Percentiles rank a stretch among this genome's conserved stretches.
Evolutionary conservation across 352 stramenopile genomes (phyloP).

Genomic region (Phytophthora capsici): DNA sequence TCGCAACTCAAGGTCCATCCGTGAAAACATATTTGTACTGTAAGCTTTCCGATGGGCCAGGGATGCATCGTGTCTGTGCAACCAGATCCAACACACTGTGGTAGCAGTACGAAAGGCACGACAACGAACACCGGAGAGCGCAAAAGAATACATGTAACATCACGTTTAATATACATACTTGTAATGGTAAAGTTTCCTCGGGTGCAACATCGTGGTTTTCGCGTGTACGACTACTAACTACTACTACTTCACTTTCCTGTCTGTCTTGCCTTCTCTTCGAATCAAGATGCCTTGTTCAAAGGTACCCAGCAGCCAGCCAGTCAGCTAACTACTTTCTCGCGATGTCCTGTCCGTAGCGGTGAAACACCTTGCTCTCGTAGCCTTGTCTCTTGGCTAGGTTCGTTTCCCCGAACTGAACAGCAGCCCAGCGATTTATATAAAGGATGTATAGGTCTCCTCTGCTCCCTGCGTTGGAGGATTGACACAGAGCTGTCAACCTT

Average conservation of each 20-base stretch:
- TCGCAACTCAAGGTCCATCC: too few species aligned
- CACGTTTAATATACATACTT: conserved; percentile 21
- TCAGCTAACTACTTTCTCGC: background rate
- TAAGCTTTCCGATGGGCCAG: too few species aligned
- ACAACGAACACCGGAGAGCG: too few species aligned
- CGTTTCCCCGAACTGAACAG: conserved; percentile 13
- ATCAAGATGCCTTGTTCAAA: conserved; percentile 9
- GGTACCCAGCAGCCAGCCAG: conserved; percentile 6
- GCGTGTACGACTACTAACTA: conserved; percentile 26
- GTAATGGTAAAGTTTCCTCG: conserved; percentile 15
- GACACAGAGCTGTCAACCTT: background rate
- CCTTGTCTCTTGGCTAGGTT: conserved; percentile 14
- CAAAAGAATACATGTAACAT: conserved; percentile 9
- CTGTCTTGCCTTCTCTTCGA: conserved; percentile 15
- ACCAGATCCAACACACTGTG: too few species aligned
- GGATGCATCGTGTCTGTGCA: too few species aligned
- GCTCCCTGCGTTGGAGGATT: conserved; percentile 6
- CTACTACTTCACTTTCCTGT: conserved; percentile 23
- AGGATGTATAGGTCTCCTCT: conserved; percentile 32
- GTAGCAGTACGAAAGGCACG: too few species aligned
- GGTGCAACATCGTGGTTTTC: conserved; percentile 24
- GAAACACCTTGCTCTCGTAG: conserved; percentile 11
- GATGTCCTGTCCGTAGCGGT: conserved; percentile 8
- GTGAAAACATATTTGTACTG: too few species aligned
- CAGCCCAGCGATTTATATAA: conserved; percentile 34